Evolutionary conservation across 1,139 yeast genomes (phyloP).

Genomic region (Yamadazyma membranifaciens): DNA sequence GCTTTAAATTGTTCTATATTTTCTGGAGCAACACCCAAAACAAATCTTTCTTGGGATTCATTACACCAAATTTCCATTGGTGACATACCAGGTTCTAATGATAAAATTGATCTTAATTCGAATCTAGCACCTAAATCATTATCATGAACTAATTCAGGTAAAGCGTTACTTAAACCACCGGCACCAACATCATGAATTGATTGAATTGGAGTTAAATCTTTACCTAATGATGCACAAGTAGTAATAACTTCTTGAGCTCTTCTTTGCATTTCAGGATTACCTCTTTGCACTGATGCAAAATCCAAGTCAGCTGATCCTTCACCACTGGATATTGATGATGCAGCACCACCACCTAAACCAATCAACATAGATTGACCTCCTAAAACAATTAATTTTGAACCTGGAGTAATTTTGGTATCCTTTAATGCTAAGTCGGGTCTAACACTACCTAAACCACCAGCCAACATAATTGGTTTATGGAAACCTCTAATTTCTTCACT

Average conservation of each 20-base stretch:
- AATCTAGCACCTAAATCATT: conserved; percentile 92
- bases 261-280: conserved; percentile 99
- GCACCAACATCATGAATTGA: conserved; percentile 99
- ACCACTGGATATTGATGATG: conserved; percentile 92
- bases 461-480: conserved; percentile 99
- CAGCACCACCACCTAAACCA: conserved; percentile 99
- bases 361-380: conserved; percentile 99
- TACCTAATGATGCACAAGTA: conserved; percentile 84
- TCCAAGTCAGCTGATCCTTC: conserved; percentile 96
- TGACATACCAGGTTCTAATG: conserved; percentile 97
- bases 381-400: conserved; percentile 85
- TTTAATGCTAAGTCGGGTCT: conserved; percentile 92
- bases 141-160: conserved; percentile 97
- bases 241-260: conserved; percentile 98
- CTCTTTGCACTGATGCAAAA: conserved; percentile 98
- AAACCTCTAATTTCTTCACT: conserved; percentile 84
- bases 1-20: conserved; percentile 69
- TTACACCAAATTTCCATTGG: conserved; percentile 99
- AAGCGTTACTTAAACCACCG: conserved; percentile 96
- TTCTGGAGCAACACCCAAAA: conserved; percentile 83
- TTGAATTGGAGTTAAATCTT: conserved; percentile 75
- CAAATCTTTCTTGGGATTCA: conserved; percentile 98
- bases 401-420: conserved; percentile 85
- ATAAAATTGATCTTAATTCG: conserved; percentile 86
- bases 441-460: conserved; percentile 98